Percentiles rank a stretch among this genome's conserved stretches.
Evolutionary conservation across 1,284 basidiomycete genomes (phyloP).

Genomic region (Rhodotorula mucilaginosa): DNA sequence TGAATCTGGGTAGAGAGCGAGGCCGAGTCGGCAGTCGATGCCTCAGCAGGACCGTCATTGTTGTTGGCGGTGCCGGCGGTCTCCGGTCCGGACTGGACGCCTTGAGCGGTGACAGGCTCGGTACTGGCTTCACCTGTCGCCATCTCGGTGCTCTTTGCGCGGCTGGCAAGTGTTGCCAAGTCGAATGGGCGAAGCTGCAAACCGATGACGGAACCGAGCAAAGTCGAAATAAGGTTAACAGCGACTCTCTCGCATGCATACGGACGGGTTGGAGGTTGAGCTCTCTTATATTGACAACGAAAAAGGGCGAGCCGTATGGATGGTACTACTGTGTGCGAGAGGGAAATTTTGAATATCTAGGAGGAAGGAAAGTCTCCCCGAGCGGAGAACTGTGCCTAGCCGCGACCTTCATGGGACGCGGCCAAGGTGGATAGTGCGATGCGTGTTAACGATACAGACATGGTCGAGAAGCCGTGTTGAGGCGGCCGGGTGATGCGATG

Average conservation of each 20-base stretch:
- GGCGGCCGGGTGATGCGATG: neutral
- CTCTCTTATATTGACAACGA: neutral
- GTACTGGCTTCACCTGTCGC: too few relatives aligned
- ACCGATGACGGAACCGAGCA: neutral
- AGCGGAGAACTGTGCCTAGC: neutral
- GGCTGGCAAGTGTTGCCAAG: neutral
- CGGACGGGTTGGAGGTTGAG: neutral
- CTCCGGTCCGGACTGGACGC: too few relatives aligned
- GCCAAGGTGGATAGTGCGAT: neutral
- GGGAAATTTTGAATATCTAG: neutral
- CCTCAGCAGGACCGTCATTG: too few relatives aligned
- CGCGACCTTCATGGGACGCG: too few relatives aligned
- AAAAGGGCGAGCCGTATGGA: neutral
- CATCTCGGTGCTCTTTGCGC: too few relatives aligned
- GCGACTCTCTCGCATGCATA: neutral
- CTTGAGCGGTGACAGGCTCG: too few relatives aligned
- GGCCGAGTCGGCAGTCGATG: too few relatives aligned
- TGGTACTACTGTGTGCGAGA: neutral
- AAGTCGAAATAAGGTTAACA: neutral
- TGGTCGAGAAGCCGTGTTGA: neutral
- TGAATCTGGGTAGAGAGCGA: too few relatives aligned
- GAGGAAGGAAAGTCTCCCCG: neutral
- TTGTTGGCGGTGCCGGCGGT: too few relatives aligned
- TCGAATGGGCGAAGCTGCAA: neutral
- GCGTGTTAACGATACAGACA: neutral